Evolutionary conservation across 2,329 filamentous ascomycete genomes (phyloP), one percentile per base, ranked within the genome.

Genomic region (Xylariaceae sp.): DNA sequence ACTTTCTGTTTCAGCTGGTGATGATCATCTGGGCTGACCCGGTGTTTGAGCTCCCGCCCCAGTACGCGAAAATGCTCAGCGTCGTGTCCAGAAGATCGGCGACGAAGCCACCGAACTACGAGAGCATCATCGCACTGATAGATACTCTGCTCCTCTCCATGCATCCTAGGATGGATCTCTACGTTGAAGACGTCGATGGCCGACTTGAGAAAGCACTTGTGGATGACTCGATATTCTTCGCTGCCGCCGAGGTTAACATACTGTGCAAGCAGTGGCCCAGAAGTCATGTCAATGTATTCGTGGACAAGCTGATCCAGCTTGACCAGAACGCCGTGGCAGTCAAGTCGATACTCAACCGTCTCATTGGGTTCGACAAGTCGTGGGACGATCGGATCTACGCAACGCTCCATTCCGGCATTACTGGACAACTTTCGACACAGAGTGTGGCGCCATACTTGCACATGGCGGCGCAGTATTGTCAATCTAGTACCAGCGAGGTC

Each of bases 221-320:
- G 34, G 52, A 51, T 10, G 49, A 59, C 5, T 44, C 55, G 3
- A 63, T 72, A 28, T 61, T 61, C 1, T 67, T 72, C 51, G 68
- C 65, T 3, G 45, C 51, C 1, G 40, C 49, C 0, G 75, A 79
- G 47, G 57, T 68, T 10, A 55, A 63, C 18, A 44, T 68, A 2
- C 42, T 78, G 2, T 59, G 66, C 36, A 53, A 55, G 22, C 59
- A 67, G 22, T 68, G 64, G 60, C 49, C 52, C 42, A 46, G 55
- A 31, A 43, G 46, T 16, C 38, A 46, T 13, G 42, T 49, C 4
- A 75, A 71, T 41, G 59, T 77, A n/a, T 75, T 83, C 33, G 53
- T 81, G 16, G 75, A 78, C 49, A 85, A 82, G 51, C 63, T 88
- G 17, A 63, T 88, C 18, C 62, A 64, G 14, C 65, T 82, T 31